These are phyloP conservation scores for Primulina eburnea DNA, from an alignment of 257 asterid genomes.

Conservation along the genomic window DNA sequence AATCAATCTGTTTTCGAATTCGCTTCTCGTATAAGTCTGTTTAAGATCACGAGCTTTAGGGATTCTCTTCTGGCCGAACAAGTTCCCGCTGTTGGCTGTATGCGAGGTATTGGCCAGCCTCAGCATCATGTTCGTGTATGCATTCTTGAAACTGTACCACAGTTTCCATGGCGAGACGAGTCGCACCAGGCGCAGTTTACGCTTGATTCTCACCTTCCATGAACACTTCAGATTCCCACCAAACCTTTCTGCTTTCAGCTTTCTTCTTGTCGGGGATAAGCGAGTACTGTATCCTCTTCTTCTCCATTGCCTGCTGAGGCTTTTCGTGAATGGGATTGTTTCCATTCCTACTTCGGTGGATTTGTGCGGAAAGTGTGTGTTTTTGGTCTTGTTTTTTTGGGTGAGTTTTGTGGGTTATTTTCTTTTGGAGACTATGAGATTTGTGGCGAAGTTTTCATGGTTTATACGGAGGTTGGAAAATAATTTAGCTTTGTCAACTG, in stretches of 20 bases:
- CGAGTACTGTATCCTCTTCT: slow-evolving; percentile 50
- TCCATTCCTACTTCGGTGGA: slow-evolving; percentile 27
- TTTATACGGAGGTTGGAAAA: slow-evolving; percentile 21
- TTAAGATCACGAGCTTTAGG: slow-evolving; percentile 34
- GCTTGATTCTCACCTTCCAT: slow-evolving; percentile 45
- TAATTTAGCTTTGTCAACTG: background rate
- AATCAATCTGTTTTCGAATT: slow-evolving; percentile 59
- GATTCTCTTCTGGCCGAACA: slow-evolving; percentile 34
- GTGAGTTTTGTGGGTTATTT: background rate
- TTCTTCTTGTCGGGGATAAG: slow-evolving; percentile 27
- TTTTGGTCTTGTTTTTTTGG: background rate
- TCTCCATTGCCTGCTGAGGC: slow-evolving; percentile 32
- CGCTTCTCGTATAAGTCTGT: slow-evolving; percentile 32
- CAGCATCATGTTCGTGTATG: slow-evolving; percentile 49
- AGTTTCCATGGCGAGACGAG: slow-evolving; percentile 41
- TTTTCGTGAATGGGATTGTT: slow-evolving; percentile 17
- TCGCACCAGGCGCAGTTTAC: slow-evolving; percentile 39
- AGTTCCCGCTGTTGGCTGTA: slow-evolving; percentile 20
- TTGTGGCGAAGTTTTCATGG: background rate
- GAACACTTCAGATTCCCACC: slow-evolving; percentile 37
- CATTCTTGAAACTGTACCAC: slow-evolving; percentile 42
- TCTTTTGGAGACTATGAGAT: background rate
- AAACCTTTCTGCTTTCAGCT: slow-evolving; percentile 28
- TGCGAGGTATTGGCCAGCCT: slow-evolving; percentile 30
- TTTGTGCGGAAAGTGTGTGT: background rate